A percentile compares a stretch with the other conserved stretches of the same genome.
Evolutionary conservation across 345 rosid genomes (phyloP).

Genomic region (Lagerstroemia speciosa): DNA sequence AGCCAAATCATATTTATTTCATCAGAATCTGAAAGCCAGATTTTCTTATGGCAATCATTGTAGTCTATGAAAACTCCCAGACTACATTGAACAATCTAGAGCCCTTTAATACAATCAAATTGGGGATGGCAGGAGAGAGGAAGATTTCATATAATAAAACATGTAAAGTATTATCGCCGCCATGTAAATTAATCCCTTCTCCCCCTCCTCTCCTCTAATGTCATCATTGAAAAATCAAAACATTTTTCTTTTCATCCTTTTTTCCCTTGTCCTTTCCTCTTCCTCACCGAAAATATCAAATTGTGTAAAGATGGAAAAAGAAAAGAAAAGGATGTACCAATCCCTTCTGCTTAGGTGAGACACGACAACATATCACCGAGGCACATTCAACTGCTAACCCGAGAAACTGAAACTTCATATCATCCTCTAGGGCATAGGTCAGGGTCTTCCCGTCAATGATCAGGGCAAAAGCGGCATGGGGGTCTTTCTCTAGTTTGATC

Average conservation of each 20-base stretch:
- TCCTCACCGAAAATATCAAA: neutral
- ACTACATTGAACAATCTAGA: neutral
- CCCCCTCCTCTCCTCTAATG: too few species aligned
- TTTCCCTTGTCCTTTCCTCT: too few species aligned
- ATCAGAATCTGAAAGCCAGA: neutral
- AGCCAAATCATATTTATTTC: too few species aligned
- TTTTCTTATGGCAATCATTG: too few species aligned
- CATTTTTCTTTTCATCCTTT: too few species aligned
- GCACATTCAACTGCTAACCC: conserved; percentile 68
- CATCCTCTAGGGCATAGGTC: conserved; percentile 41
- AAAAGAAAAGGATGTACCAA: conserved; percentile 24
- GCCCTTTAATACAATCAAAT: neutral
- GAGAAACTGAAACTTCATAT: conserved; percentile 56
- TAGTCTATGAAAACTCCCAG: neutral
- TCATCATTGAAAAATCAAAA: neutral
- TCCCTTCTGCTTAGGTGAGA: conserved; percentile 79
- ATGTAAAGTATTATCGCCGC: neutral
- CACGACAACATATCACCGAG: conserved; percentile 80
- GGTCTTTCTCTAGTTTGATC: conserved; percentile 34
- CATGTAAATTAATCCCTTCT: neutral
- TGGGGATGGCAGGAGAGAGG: too few species aligned
- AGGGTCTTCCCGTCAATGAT: conserved; percentile 70
- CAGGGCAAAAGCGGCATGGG: conserved; percentile 52
- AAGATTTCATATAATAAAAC: too few species aligned
- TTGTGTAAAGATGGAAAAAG: conserved; percentile 2